A percentile compares a stretch with the other conserved stretches of the same genome.
phyloP scores from a whole-genome alignment of 805 yeast genomes.

The Kluyveromyces dobzhanskii region DNA sequence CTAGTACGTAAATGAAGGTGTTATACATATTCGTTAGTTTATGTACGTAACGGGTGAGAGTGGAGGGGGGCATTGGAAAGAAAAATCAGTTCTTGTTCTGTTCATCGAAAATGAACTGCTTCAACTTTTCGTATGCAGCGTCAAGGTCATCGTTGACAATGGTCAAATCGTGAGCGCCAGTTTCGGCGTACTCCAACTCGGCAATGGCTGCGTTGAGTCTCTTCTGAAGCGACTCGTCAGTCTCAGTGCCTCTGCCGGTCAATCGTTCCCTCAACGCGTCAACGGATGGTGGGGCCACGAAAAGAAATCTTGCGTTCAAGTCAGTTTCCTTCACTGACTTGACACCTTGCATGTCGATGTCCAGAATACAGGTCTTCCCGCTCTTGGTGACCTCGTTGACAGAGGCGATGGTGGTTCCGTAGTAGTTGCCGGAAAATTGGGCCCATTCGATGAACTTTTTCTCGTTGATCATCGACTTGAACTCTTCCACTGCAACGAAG shows the following conservation, averaged over 20 bases:
- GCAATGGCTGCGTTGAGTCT: slow-evolving; percentile 81
- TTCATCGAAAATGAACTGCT: slow-evolving; percentile 53
- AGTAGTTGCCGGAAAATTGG: slow-evolving; percentile 93
- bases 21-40: too few relatives aligned
- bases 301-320: slow-evolving; percentile 77
- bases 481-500: slow-evolving; percentile 71
- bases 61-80: too few relatives aligned
- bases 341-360: slow-evolving; percentile 99
- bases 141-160: slow-evolving; percentile 91
- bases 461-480: slow-evolving; percentile 65
- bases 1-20: too few relatives aligned
- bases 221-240: slow-evolving; percentile 72
- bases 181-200: slow-evolving; percentile 80
- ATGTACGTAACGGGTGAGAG: too few relatives aligned
- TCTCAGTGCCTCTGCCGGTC: slow-evolving; percentile 90
- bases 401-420: slow-evolving; percentile 86
- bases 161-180: slow-evolving; percentile 86
- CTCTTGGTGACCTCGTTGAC: slow-evolving; percentile 51
- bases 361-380: slow-evolving; percentile 80
- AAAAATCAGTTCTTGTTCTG: too few relatives aligned
- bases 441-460: slow-evolving; percentile 94
- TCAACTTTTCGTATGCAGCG: slow-evolving; percentile 75
- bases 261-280: slow-evolving; percentile 71
- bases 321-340: slow-evolving; percentile 77
- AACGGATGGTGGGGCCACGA: slow-evolving; percentile 87